Conservation (phyloP, 306 rosid genomes). For the Cucurbita argyrosperma region DNA sequence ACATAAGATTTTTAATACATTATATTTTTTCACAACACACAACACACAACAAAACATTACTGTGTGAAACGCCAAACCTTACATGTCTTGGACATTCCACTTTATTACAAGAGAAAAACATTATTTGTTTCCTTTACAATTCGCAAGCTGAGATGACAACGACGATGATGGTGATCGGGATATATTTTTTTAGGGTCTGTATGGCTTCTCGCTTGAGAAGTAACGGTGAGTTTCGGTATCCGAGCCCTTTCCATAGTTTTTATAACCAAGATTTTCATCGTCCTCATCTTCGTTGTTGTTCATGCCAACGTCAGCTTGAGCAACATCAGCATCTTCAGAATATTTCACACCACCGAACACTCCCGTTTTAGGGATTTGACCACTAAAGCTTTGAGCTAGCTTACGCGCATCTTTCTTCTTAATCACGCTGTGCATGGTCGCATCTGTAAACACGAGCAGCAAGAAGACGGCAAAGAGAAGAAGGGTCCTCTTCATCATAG, state of each 20-base stretch:
- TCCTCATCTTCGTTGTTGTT: not conserved
- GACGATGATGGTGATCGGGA: not conserved
- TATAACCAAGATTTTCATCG: not conserved
- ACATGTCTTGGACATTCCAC: not conserved
- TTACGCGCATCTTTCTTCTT: not conserved
- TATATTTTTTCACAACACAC: not conserved
- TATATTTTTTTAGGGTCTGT: not conserved
- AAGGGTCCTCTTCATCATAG: not conserved
- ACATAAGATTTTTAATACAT: not conserved
- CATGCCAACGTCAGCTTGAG: not conserved
- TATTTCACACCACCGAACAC: not conserved
- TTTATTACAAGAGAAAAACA: not conserved
- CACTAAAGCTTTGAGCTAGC: not conserved
- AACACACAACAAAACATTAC: not conserved
- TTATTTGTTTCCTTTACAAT: not conserved
- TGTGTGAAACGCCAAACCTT: not conserved
- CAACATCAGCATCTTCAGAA: not conserved
- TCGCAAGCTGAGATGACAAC: not conserved
- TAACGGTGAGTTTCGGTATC: constrained; percentile 2
- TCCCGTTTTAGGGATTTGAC: not conserved
- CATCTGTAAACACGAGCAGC: not conserved
- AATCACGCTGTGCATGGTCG: not conserved
- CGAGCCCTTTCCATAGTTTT: not conserved
- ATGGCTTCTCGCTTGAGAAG: not conserved
- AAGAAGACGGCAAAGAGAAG: not conserved